Base-by-base conservation (phyloP, 495 filamentous ascomycete species). In the Neurospora sp. region DNA sequence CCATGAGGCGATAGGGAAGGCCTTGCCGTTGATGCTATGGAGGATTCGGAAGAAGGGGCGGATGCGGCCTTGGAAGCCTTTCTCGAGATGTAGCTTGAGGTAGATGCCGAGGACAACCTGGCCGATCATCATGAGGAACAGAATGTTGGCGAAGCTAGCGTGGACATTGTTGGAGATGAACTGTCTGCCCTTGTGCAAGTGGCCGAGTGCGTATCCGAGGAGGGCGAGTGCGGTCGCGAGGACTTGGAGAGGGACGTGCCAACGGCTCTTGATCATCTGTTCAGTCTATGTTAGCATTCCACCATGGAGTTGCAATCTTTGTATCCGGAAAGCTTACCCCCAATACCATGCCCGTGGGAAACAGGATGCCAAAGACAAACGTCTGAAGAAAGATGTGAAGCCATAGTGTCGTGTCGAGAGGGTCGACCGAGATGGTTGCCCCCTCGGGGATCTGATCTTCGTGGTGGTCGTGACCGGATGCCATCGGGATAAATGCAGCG, bases 291-390 rank as follows among this genome's bases (percentile, higher is more conserved):
- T 78, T 24, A 77, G 76, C 40, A n/a, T n/a, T n/a, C n/a, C n/a
- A n/a, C n/a, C n/a, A n/a, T n/a, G n/a, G n/a, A n/a, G n/a, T n/a
- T n/a, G n/a, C n/a, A n/a, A n/a, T n/a, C n/a, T n/a, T n/a, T n/a
- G n/a, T n/a, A n/a, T n/a, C n/a, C n/a, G n/a, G n/a, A n/a, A n/a
- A 69, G 84, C 89, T 75, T 89, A 95, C 92, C 40, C 96, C 95
- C 13, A 98, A 85, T 40, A 99, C 95, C 95, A 99, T 98, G 69
- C 96, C 96, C 28, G 93, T 84, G 10, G 96, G 96, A 77, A 98
- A 98, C 48, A 98, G 87, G 69, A 98, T 82, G 71, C 96, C 96
- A 86, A 96, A 98, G 36, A 93, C 86, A 37, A 93, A 76, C 73
- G 90, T 90, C 87, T 97, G 94, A n/a, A 96, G 79, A 72, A 96